Evolutionary conservation across 495 filamentous ascomycete genomes (phyloP).

Genomic region (Penicillium diatomitis): DNA sequence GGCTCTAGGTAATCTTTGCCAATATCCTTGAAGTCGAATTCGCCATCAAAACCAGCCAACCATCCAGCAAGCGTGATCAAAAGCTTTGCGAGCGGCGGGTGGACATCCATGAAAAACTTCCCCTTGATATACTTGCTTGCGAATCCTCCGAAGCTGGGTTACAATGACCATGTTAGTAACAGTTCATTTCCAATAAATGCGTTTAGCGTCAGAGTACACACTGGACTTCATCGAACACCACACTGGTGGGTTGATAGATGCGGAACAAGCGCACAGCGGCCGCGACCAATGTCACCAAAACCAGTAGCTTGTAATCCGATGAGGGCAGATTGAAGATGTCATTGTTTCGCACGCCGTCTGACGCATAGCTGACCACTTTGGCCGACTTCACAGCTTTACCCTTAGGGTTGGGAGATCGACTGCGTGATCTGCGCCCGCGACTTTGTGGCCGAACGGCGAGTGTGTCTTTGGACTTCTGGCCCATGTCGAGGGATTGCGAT

Average conservation of each 20-base stretch:
- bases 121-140: slow-evolving; percentile 98
- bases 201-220: slow-evolving; percentile 36
- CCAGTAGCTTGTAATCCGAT: slow-evolving; percentile 71
- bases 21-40: slow-evolving; percentile 99
- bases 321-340: slow-evolving; percentile 53
- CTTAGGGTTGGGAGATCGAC: slow-evolving; percentile 35
- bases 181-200: not conserved
- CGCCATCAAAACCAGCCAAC: slow-evolving; percentile 88
- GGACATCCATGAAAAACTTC: slow-evolving; percentile 98
- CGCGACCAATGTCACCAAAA: slow-evolving; percentile 63
- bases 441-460: slow-evolving; percentile 31
- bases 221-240: slow-evolving; percentile 99
- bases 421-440: slow-evolving; percentile 29
- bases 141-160: slow-evolving; percentile 83
- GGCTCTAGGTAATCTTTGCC: slow-evolving; percentile 97
- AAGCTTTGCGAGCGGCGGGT: slow-evolving; percentile 93
- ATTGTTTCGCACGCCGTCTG: slow-evolving; percentile 45
- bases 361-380: slow-evolving; percentile 31
- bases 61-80: slow-evolving; percentile 92
- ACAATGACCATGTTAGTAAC: not conserved
- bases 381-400: slow-evolving; percentile 22
- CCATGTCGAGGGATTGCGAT: slow-evolving; percentile 10
- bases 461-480: slow-evolving; percentile 31
- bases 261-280: slow-evolving; percentile 80
- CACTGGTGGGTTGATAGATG: slow-evolving; percentile 92